Evolutionary conservation across 2,329 filamentous ascomycete species (phyloP).

Genomic region (Aschersonia sp.): DNA sequence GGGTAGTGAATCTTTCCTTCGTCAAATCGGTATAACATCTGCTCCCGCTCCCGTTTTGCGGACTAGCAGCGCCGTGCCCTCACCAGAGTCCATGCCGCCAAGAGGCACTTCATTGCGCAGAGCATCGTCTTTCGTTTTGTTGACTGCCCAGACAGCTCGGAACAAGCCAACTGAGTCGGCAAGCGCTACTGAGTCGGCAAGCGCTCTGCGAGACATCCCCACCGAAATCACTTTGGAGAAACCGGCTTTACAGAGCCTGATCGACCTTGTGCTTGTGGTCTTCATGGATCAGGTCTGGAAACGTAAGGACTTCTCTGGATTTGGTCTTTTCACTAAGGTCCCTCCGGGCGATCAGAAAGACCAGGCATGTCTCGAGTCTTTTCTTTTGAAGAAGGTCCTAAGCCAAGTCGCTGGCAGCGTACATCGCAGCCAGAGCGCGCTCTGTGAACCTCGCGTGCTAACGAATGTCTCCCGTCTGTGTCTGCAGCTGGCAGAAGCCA

Average conservation of each 20-base stretch:
- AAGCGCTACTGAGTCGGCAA: no score
- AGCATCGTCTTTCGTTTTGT: conserved; percentile 80
- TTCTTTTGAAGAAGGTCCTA: conserved; percentile 63
- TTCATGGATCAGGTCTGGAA: conserved; percentile 76
- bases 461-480: conserved; percentile 77
- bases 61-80: conserved; percentile 44
- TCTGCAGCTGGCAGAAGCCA: conserved; percentile 70
- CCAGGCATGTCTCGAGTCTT: conserved; percentile 90
- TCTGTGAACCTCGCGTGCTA: conserved; percentile 70
- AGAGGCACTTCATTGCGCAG: conserved; percentile 53
- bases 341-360: conserved; percentile 90
- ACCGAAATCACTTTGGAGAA: conserved; percentile 19
- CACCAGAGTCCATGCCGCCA: conserved; percentile 28
- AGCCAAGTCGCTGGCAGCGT: conserved; percentile 56
- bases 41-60: conserved; percentile 57
- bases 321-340: conserved; percentile 72
- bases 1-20: conserved; percentile 70
- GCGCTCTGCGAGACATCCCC: no score
- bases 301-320: conserved; percentile 81
- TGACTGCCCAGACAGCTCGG: conserved; percentile 34
- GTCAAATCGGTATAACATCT: conserved; percentile 47
- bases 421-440: conserved; percentile 52
- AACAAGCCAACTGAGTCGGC: not conserved
- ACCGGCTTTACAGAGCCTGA: conserved; percentile 57
- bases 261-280: conserved; percentile 64